Base-by-base conservation (phyloP, 2,329 filamentous ascomycete genomes). In the Fusarium sp. region DNA sequence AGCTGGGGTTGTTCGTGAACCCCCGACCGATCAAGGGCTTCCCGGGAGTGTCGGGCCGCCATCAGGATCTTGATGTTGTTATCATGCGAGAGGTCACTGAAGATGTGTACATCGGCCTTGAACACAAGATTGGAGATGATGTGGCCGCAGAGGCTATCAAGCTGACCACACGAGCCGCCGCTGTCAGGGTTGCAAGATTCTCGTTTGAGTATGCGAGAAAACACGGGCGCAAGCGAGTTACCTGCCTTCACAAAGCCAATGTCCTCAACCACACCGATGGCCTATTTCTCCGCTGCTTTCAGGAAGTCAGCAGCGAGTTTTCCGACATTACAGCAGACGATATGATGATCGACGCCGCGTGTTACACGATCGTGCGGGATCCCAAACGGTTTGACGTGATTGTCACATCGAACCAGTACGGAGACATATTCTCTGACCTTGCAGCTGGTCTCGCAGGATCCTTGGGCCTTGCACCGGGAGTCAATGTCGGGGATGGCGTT, bases 221-320 rank as follows among this genome's bases (percentile, higher is more conserved):
- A 36, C 34, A 61, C 7, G 58, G 50, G 16, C 58, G 58, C 28
- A 57, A 50, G 10, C 8, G 30, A 47, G 44, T 47, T 16, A 57
- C 60, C 18, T 62, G 60, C 41, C 40, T 62, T n/a, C 60, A 62
- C 40, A 62, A 62, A 36, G 60, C 60, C n/a, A 62, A 62, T 12
- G 53, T 62, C 9, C 53, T 62, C 15, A 62, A 62, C 3, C 46
- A 57, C 31, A 62, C 60, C 9, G 60, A 62, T 37, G 60, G 60
- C 23, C 15, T 57, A 4, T 62, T 62, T 8, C 60, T 62, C 6
- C 52, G 61, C 6, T 64, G 55, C 50, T 60, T 63, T 23, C 23
- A 60, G 16, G 48, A 55, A 34, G 55, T 63, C 18, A 28, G 48
- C 28, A 51, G 28, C 28, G 60, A 60, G 6, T 60, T 39, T 40